Percentiles rank a stretch among this genome's conserved stretches.
Conservation (phyloP, 2,329 filamentous ascomycete genomes). For the Claviceps paspali region DNA sequence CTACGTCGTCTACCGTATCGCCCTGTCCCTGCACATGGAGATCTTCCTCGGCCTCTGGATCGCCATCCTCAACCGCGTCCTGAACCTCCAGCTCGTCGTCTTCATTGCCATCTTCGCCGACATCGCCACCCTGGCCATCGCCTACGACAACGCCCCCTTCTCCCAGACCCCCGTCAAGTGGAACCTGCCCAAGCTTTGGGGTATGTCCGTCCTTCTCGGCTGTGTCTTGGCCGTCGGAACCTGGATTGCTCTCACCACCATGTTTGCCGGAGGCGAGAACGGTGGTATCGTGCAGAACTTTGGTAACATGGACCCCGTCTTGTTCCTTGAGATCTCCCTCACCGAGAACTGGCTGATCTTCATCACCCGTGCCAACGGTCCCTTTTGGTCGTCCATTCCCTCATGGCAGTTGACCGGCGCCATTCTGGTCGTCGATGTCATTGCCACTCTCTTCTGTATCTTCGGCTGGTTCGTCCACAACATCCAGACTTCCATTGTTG, state of each 20-base stretch:
- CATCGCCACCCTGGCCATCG: conserved; percentile 80
- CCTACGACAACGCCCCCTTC: conserved; percentile 84
- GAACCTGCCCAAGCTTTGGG: conserved; percentile 90
- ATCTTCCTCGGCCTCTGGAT: conserved; percentile 90
- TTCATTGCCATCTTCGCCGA: conserved; percentile 94
- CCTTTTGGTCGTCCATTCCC: conserved; percentile 80
- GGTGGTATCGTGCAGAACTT: conserved; percentile 85
- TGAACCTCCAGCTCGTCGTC: conserved; percentile 78
- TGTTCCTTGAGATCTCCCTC: conserved; percentile 82
- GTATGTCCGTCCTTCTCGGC: conserved; percentile 75
- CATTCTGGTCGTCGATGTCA: conserved; percentile 65
- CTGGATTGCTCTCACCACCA: conserved; percentile 81
- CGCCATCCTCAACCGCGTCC: conserved; percentile 66
- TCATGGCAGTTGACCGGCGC: conserved; percentile 73
- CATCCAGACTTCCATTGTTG: conserved; percentile 59
- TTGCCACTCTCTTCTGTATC: conserved; percentile 73
- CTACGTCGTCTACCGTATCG: conserved; percentile 91
- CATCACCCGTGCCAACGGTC: conserved; percentile 84
- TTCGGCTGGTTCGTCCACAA: conserved; percentile 63
- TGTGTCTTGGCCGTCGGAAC: conserved; percentile 68
- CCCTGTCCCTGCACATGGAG: conserved; percentile 78
- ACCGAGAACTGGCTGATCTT: conserved; percentile 96
- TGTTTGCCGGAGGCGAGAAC: conserved; percentile 51
- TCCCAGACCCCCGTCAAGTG: conserved; percentile 81
- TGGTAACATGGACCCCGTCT: conserved; percentile 63